Evolutionary conservation across 495 filamentous ascomycete species (phyloP), one percentile per base, ranked within the genome.

Genomic region (Aspergillus incahuasiensis): DNA sequence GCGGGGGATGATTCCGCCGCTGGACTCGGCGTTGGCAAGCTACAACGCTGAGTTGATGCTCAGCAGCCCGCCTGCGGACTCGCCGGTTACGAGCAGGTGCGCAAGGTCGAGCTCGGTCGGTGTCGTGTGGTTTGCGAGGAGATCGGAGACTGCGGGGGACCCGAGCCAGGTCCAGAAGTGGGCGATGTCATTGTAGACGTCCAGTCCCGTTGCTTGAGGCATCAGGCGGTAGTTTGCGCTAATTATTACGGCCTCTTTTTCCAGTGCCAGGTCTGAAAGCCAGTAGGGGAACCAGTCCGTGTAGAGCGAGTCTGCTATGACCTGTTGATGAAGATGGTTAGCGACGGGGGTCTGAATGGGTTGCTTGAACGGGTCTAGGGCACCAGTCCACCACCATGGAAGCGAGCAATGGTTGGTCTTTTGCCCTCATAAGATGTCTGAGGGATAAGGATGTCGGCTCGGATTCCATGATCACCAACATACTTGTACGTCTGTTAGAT

Each of bases 121-220:
- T 2, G 42, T 66, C 3, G 55, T 18, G 38, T 62, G 56, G 13
- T 49, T 21, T 0, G 57, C 42, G 1, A 72, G 59, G 9, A 72
- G 18, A 0, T 52, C 50, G 0, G 25, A 21, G 0, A 69, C 53
- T 0, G 53, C 45, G 0, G 61, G 19, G 0, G 68, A 68, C 34
- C 63, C 67, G 13, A 79, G 41, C 79, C 80, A 82, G 5, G 61
- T 54, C 78, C 77, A 81, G 63, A 81, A 79, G 54, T 77, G 72
- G 20, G 67, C 59, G 4, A 82, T 40, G 57, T 84, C 81, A 16
- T 70, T 61, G 48, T 78, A 65, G 55, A 79, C 70, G n/a, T 80
- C 72, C 16, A 64, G 34, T 32, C 76, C 75, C 16, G 59, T 78
- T 24, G 72, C 60, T 51, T 82, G 77, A 25, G 80, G 79, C 8